These are phyloP conservation scores for Ustilago cynodontis DNA, from an alignment of 1,284 basidiomycete genomes.

Conservation along the genomic window DNA sequence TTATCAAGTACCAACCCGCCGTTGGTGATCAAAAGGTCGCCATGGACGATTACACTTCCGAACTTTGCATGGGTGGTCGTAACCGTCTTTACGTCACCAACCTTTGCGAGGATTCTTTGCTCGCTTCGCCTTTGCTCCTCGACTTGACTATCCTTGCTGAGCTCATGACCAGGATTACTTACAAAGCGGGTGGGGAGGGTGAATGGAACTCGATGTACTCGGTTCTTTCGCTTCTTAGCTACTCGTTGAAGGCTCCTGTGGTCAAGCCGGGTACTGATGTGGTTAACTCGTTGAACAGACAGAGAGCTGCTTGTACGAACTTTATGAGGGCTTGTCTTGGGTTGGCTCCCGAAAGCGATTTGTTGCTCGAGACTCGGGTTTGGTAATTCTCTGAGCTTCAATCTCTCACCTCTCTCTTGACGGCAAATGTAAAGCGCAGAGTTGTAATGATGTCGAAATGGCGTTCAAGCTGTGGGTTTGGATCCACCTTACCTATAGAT, in stretches of 20 bases:
- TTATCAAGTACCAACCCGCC: constrained; percentile 77
- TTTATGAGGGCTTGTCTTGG: constrained; percentile 78
- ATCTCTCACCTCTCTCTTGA: background rate
- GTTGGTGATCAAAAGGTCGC: constrained; percentile 89
- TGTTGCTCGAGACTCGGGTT: constrained; percentile 65
- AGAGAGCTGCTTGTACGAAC: constrained; percentile 91
- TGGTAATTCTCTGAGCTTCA: constrained; percentile 40
- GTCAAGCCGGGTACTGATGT: constrained; percentile 96
- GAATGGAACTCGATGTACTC: constrained; percentile 68
- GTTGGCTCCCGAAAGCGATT: constrained; percentile 66
- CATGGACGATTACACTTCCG: constrained; percentile 98
- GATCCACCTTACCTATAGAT: constrained; percentile 8
- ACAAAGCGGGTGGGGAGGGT: constrained; percentile 71
- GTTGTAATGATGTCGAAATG: background rate
- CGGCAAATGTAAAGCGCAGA: background rate
- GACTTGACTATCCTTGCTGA: constrained; percentile 94
- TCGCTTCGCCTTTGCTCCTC: constrained; percentile 94
- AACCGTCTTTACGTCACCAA: constrained; percentile 67
- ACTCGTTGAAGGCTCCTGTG: constrained; percentile 87
- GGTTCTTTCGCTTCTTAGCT: constrained; percentile 64
- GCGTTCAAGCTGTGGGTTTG: background rate
- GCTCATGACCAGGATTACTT: constrained; percentile 89
- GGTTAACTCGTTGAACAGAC: constrained; percentile 93
- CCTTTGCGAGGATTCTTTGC: constrained; percentile 82
- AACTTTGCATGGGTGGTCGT: constrained; percentile 77